These are phyloP conservation scores for Yamadazyma sp. DNA, from an alignment of 1,139 yeast genomes.

Conservation along the genomic window DNA sequence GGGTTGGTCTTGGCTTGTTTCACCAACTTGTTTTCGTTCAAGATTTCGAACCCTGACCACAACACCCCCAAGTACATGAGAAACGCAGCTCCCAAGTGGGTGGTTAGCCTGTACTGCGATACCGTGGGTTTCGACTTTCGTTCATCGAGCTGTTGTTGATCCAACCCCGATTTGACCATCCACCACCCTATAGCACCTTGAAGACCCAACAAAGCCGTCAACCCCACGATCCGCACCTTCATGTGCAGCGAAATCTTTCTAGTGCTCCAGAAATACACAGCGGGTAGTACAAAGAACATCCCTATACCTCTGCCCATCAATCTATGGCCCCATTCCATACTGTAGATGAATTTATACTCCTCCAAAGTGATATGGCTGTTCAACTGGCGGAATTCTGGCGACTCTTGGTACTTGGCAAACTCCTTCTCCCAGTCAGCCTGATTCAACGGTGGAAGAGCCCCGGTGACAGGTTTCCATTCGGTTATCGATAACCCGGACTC, in stretches of 20 bases:
- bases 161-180: conserved; percentile 98
- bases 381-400: conserved; percentile 89
- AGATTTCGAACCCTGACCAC: conserved; percentile 82
- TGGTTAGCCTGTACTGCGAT: conserved; percentile 89
- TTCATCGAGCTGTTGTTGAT: conserved; percentile 74
- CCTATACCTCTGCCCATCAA: conserved; percentile 92
- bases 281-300: conserved; percentile 77
- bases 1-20: conserved; percentile 50
- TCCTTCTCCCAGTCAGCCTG: conserved; percentile 84
- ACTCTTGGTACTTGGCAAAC: conserved; percentile 73
- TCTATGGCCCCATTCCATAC: conserved; percentile 98
- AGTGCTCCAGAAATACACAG: conserved; percentile 71
- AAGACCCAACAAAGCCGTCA: conserved; percentile 77
- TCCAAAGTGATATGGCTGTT: conserved; percentile 90
- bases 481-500: conserved; percentile 96
- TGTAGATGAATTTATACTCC: conserved; percentile 91
- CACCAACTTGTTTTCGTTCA: conserved; percentile 70
- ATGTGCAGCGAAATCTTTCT: conserved; percentile 69
- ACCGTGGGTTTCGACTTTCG: conserved; percentile 92
- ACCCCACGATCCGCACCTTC: conserved; percentile 65
- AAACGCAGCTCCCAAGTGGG: conserved; percentile 94
- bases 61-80: conserved; percentile 83
- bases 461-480: conserved; percentile 98
- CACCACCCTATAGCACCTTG: conserved; percentile 99
- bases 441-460: conserved; percentile 82